A percentile compares a stretch with the other conserved stretches of the same genome.
phyloP scores from a whole-genome alignment of 495 filamentous ascomycete species.

The Xylaria acuta region DNA sequence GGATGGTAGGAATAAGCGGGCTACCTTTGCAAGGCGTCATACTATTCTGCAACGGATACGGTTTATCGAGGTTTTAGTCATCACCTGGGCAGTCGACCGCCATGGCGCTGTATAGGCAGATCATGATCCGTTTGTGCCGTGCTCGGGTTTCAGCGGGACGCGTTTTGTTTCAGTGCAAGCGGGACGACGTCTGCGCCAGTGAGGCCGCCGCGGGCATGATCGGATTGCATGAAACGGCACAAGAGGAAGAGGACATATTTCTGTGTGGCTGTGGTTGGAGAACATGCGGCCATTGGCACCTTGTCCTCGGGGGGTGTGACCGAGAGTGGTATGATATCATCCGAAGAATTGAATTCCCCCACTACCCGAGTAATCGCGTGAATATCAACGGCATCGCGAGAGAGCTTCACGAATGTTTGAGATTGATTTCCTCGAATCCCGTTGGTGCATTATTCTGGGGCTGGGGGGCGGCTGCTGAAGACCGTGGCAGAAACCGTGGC shows the following conservation, averaged over 20 bases:
- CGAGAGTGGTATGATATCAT: not conserved
- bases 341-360: not conserved
- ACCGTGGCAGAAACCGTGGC: not conserved
- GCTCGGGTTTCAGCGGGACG: not conserved
- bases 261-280: not conserved
- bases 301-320: not conserved
- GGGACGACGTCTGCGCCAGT: not conserved
- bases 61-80: no score
- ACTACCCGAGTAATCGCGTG: not conserved
- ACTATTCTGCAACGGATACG: no score
- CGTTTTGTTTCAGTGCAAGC: constrained; percentile 2
- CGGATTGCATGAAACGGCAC: constrained; percentile 8
- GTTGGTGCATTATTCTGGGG: no score
- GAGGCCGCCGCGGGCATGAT: not conserved
- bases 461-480: no score
- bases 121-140: not conserved
- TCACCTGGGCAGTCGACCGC: no score
- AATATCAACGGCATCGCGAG: not conserved
- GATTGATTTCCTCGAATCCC: not conserved
- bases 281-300: not conserved
- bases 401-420: not conserved
- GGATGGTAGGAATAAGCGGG: no score
- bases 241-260: not conserved
- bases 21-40: no score
- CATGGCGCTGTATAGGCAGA: not conserved